Conservation (phyloP, 345 rosid genomes). For the Trapa bicornis region DNA sequence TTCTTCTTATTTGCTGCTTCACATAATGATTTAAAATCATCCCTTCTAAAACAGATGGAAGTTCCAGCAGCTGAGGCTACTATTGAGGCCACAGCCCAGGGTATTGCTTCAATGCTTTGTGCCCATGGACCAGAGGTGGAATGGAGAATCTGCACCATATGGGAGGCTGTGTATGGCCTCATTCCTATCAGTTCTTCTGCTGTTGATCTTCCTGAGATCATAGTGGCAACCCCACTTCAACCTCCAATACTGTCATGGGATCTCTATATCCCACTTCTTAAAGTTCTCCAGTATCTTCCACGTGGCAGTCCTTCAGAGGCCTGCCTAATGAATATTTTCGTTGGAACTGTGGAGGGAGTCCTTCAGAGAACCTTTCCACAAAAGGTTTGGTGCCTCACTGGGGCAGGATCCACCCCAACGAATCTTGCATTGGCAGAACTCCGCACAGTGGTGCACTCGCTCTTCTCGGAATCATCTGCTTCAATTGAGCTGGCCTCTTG, state of each 20-base stretch:
- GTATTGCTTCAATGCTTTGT: constrained; percentile 98
- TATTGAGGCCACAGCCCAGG: constrained; percentile 99
- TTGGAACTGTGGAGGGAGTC: constrained; percentile 86
- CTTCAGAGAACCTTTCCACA: constrained; percentile 82
- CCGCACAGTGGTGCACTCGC: constrained; percentile 94
- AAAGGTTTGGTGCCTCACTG: constrained; percentile 28
- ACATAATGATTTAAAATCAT: not conserved
- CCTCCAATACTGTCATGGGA: constrained; percentile 91
- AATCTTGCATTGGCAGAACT: constrained; percentile 93
- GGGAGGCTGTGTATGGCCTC: constrained; percentile 98
- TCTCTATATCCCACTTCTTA: constrained; percentile 88
- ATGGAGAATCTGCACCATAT: constrained; percentile 97
- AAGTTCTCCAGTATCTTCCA: constrained; percentile 94
- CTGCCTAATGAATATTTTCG: constrained; percentile 92
- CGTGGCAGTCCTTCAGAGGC: constrained; percentile 99
- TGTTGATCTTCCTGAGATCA: constrained; percentile 93
- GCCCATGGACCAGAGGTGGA: constrained; percentile 99
- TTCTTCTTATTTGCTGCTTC: not conserved
- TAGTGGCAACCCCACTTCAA: constrained; percentile 87
- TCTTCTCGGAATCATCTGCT: constrained; percentile 81
- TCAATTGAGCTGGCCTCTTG: constrained; percentile 92
- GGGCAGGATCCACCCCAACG: constrained; percentile 58
- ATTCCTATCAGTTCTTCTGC: constrained; percentile 91
- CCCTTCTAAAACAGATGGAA: constrained; percentile 44
- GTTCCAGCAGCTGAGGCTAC: constrained; percentile 95